Evolutionary conservation across 495 filamentous ascomycete species (phyloP).

Genomic region (Viridothelium virens): DNA sequence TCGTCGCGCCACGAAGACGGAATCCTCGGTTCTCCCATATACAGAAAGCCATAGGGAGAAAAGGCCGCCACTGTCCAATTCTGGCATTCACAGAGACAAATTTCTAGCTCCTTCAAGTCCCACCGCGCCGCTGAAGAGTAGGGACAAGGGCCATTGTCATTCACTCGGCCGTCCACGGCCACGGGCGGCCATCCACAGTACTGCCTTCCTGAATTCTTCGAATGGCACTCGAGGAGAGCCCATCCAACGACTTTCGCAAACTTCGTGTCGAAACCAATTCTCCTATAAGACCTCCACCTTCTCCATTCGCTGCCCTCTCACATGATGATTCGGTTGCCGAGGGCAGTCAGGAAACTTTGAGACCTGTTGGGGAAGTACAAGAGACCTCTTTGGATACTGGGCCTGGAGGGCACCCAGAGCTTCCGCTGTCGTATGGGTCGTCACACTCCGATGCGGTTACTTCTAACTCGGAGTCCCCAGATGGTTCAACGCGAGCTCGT

Average conservation of each 20-base stretch:
- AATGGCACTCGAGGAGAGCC: slow-evolving; percentile 9
- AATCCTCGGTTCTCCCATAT: no score
- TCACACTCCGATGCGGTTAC: background rate
- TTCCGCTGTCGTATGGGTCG: background rate
- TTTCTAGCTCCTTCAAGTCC: background rate
- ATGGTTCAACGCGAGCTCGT: background rate
- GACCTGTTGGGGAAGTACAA: background rate
- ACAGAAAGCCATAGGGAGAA: no score
- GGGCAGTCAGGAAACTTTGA: slow-evolving; percentile 2
- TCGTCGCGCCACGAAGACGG: no score
- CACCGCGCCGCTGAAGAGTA: background rate
- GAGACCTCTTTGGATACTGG: background rate
- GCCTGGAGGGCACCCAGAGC: background rate
- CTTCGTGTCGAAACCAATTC: slow-evolving; percentile 1
- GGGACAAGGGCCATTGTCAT: background rate
- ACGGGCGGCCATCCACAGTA: slow-evolving; percentile 1
- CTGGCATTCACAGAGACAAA: background rate
- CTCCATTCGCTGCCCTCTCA: background rate
- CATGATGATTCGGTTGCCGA: slow-evolving; percentile 1
- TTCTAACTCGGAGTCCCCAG: background rate
- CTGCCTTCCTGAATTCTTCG: background rate
- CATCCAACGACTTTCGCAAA: slow-evolving; percentile 9
- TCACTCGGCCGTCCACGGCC: slow-evolving; percentile 8
- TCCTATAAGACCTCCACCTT: slow-evolving; percentile 4
- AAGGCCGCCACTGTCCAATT: background rate